These are phyloP conservation scores for Globisporangium echinulatum DNA, from an alignment of 352 stramenopile genomes.

Conservation along the genomic window DNA sequence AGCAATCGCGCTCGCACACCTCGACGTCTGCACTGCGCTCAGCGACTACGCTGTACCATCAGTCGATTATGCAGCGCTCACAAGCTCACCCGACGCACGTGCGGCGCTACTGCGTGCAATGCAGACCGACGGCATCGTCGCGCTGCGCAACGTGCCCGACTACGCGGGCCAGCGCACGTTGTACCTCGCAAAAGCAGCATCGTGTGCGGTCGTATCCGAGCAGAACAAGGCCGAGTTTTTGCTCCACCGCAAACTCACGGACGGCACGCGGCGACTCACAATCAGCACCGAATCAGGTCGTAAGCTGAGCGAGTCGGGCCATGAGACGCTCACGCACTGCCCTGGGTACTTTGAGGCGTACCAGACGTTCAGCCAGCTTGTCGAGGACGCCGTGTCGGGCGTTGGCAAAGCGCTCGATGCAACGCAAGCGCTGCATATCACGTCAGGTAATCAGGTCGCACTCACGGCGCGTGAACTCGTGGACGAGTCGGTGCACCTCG, in stretches of 20 bases:
- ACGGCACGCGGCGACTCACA: constrained; percentile 69
- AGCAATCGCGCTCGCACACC: not conserved
- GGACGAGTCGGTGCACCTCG: constrained; percentile 63
- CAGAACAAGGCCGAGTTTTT: constrained; percentile 52
- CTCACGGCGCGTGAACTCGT: constrained; percentile 56
- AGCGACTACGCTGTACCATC: constrained; percentile 21
- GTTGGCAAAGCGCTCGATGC: constrained; percentile 53
- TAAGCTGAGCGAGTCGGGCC: constrained; percentile 26
- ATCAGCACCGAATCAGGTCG: constrained; percentile 61
- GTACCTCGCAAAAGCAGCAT: constrained; percentile 52
- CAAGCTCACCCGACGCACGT: constrained; percentile 7
- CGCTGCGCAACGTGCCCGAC: constrained; percentile 62
- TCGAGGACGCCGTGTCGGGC: constrained; percentile 50
- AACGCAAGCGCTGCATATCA: constrained; percentile 41
- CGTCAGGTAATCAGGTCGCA: constrained; percentile 20
- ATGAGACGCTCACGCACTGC: constrained; percentile 39
- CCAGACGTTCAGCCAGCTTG: constrained; percentile 42
- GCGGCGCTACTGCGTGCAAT: constrained; percentile 41
- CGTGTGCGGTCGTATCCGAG: constrained; percentile 48
- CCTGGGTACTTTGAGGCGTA: constrained; percentile 50
- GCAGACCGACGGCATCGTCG: constrained; percentile 66
- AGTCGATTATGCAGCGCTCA: constrained; percentile 52
- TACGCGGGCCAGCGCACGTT: constrained; percentile 39
- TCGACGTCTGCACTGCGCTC: not conserved
- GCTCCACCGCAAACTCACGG: constrained; percentile 52